phyloP scores from a whole-genome alignment of 1,284 basidiomycete species.

The Lignosus rhinocerotis region DNA sequence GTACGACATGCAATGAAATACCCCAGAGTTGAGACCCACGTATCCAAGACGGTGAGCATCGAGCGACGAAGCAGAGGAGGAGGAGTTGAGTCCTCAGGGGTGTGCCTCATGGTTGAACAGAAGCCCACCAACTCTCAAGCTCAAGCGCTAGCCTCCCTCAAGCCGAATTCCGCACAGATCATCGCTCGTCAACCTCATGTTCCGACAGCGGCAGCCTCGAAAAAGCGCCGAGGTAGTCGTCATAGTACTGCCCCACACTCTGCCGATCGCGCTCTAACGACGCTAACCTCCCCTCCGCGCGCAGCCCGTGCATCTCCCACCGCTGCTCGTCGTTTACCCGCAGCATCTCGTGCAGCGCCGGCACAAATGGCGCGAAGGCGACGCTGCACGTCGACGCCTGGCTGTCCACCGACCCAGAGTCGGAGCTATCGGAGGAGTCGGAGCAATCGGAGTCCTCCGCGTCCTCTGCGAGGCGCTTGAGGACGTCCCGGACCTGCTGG shows the following conservation, averaged over 20 bases:
- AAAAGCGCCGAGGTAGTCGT: not conserved
- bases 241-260: not conserved
- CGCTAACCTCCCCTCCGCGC: not conserved
- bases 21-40: too few relatives aligned
- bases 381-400: not conserved
- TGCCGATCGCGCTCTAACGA: not conserved
- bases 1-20: too few relatives aligned
- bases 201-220: not conserved
- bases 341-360: constrained; percentile 1
- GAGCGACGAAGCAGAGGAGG: too few relatives aligned
- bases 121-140: too few relatives aligned
- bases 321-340: not conserved
- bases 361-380: not conserved
- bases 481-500: not conserved
- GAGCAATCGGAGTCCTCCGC: not conserved
- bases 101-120: too few relatives aligned
- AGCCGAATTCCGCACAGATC: not conserved
- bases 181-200: not conserved
- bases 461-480: not conserved
- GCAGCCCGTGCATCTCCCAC: not conserved
- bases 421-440: not conserved
- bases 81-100: too few relatives aligned
- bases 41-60: too few relatives aligned
- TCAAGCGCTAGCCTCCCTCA: too few relatives aligned
- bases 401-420: not conserved